These are phyloP conservation scores for Taphrina pruni DNA, from an alignment of 1,139 yeast genomes.

Conservation along the genomic window DNA sequence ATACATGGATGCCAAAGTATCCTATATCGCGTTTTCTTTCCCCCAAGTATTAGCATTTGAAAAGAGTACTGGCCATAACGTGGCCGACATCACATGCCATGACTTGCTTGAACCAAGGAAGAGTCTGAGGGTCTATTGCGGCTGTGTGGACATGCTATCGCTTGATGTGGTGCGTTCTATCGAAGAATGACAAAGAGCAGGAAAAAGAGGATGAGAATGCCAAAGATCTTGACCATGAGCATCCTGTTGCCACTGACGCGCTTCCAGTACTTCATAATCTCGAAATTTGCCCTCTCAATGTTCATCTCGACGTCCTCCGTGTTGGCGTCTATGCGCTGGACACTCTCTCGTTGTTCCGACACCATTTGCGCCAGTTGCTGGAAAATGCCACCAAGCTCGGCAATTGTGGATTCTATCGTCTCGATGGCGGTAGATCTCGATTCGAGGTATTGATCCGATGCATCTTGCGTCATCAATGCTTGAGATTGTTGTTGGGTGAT, in stretches of 20 bases:
- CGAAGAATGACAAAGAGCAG: conserved; percentile 48
- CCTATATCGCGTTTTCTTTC: neutral
- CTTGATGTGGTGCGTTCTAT: conserved; percentile 16
- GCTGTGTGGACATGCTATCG: too few relatives aligned
- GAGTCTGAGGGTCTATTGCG: too few relatives aligned
- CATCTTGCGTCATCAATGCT: conserved; percentile 56
- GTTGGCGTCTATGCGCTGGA: conserved; percentile 86
- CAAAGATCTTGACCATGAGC: conserved; percentile 88
- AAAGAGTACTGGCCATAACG: neutral
- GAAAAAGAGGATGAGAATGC: conserved; percentile 64
- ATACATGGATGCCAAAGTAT: neutral
- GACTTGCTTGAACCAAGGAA: too few relatives aligned
- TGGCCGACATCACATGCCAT: too few relatives aligned
- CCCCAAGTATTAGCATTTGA: conserved; percentile 1
- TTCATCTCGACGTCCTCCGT: conserved; percentile 91
- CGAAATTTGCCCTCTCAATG: conserved; percentile 92
- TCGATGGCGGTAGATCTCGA: conserved; percentile 91
- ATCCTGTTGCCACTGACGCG: conserved; percentile 88
- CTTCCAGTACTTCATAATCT: conserved; percentile 85
- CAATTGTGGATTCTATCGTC: conserved; percentile 91
- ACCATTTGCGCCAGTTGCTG: conserved; percentile 97
- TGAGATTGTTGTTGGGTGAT: conserved; percentile 25
- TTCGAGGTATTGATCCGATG: conserved; percentile 70
- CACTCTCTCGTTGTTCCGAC: conserved; percentile 94
- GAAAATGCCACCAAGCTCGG: conserved; percentile 93